Evolutionary conservation across 1,284 basidiomycete species (phyloP), one percentile per base, ranked within the genome.

Genomic region (Cronartium quercuum): DNA sequence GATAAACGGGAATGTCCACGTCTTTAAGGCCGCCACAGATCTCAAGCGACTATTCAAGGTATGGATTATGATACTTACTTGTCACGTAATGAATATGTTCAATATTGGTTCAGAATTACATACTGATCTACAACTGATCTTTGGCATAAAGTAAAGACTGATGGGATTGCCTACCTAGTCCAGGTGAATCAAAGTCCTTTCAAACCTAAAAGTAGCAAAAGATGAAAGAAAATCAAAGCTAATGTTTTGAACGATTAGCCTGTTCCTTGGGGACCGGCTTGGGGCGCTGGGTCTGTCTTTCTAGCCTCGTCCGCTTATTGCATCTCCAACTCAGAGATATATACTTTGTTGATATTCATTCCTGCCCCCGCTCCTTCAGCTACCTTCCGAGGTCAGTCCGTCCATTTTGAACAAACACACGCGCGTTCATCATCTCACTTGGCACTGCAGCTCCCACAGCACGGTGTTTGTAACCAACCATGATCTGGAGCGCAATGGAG

Each of bases 1-100:
- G 29, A n/a, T 42, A 5, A 74, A 42, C 24, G 70, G 70, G 6
- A n/a, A 62, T 58, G 63, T 74, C 34, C 70, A 74, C 29, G 35
- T 74, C 6, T 74, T 74, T 60, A 63, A 74, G 35, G 70, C 63
- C 15, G 63, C 70, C 2, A 58, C 47, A 37, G 70, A 74, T 58
- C 55, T 74, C 15, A 74, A 29, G 29, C 29, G 29, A 29, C 29
- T 29, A 29, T 29, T 29, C 29, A 29, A 29, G 29, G 29, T 29
- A 29, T 29, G 29, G 2, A 1, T 29, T 29, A 29, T 29, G 29
- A 29, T 29, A 29, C 29, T 29, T 29, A 29, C 29, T 29, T 29
- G 29, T 29, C 29, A 29, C 29, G 2, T 29, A 29, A 29, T 29
- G 29, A 29, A 29, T 29, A 1, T 29, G 29, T 29, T 29, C 29